phyloP scores from a whole-genome alignment of 345 rosid genomes.

The Kernera saxatilis region DNA sequence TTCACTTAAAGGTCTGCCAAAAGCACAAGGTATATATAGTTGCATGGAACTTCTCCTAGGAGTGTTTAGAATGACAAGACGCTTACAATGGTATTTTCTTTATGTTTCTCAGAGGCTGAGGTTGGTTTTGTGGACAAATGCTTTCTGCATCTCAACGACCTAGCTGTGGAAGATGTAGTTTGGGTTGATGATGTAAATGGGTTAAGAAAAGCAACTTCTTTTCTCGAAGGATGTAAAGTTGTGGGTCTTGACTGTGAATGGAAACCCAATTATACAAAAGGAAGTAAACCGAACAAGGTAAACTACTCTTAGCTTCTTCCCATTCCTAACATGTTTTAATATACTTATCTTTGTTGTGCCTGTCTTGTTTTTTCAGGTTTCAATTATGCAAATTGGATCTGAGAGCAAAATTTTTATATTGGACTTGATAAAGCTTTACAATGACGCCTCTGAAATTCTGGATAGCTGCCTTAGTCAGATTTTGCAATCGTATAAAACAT shows the following conservation, averaged over 20 bases:
- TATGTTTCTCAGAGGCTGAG: constrained; percentile 47
- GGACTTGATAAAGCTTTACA: constrained; percentile 77
- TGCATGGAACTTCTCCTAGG: neutral
- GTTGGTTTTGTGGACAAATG: constrained; percentile 33
- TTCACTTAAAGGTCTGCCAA: constrained; percentile 71
- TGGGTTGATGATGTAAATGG: constrained; percentile 78
- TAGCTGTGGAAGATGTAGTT: constrained; percentile 50
- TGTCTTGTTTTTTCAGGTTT: constrained; percentile 55
- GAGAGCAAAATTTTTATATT: constrained; percentile 65
- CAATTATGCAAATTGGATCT: constrained; percentile 89
- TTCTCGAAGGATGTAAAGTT: constrained; percentile 67
- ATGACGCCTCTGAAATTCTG: constrained; percentile 54
- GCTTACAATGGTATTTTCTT: neutral
- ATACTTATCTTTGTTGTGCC: neutral
- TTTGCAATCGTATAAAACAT: constrained; percentile 59
- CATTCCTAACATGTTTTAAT: neutral
- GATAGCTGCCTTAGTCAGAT: constrained; percentile 70
- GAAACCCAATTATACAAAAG: constrained; percentile 86
- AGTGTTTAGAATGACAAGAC: neutral
- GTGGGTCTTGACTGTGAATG: constrained; percentile 93
- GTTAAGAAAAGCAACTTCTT: constrained; percentile 46
- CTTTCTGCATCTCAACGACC: constrained; percentile 60
- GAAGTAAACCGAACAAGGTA: constrained; percentile 77
- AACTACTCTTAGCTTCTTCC: neutral
- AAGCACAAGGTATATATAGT: constrained; percentile 45